Evolutionary conservation across 345 rosid species (phyloP), one percentile per base, ranked within the genome.

Genomic region (Linum tenue): DNA sequence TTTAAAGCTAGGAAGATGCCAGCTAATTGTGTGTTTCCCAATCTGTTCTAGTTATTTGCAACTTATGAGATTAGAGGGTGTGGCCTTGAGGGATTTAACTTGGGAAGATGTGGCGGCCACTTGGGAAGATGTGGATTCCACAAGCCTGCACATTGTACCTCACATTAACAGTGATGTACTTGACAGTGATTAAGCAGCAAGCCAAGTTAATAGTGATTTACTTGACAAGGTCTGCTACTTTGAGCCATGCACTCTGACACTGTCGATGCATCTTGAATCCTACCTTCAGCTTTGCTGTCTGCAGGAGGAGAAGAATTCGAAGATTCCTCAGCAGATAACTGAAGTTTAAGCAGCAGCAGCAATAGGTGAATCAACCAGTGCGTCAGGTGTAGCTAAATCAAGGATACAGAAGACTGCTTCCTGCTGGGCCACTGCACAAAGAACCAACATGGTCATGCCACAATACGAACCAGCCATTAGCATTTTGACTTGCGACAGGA

Each of bases 201-300:
- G 31, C 31, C 31, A 22, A 22, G 31, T 22, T 22, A 1, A 22
- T 1, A 90, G 74, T 7, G 82, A 64, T 5, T 81, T 64, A 39
- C 31, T 22, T 22, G 31, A 22, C 31, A 22, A 88, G 92, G 70
- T 88, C 84, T 0, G 96, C 85, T 17, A 90, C 97, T 79, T 79
- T 90, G 89, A 39, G 82, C 16, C 90, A 92, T 88, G 76, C 90
- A 92, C 44, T 48, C 53, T 1, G 53, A 48, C 0, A 48, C 14
- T 48, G 53, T 9, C 14, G 53, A 3, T 48, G 79, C 72, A 76
- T 86, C 90, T 3, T 89, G 81, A 77, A 82, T 77, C n/a, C 37
- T 67, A 38, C 60, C 73, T 62, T 72, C 84, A 1, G 62, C 64
- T 15, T 70, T 44, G 75, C 76, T 48, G 83, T 82, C 72, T 86